Percentiles rank a stretch among this genome's conserved stretches.
phyloP scores from a whole-genome alignment of 805 yeast genomes.

The Kluyveromyces dobzhanskii region DNA sequence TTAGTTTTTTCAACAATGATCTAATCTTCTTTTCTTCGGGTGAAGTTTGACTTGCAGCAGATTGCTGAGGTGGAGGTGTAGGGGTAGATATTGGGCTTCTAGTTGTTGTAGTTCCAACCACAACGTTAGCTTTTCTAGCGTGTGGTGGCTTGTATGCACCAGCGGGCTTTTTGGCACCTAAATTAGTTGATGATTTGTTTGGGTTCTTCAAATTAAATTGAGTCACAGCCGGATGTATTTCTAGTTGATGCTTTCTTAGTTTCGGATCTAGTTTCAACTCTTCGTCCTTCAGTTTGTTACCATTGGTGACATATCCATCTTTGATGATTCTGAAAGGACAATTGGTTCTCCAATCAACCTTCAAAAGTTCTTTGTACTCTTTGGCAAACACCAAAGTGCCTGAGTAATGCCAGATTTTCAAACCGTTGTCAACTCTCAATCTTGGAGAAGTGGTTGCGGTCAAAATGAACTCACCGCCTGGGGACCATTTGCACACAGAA shows the following conservation, averaged over 20 bases:
- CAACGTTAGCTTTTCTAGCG: constrained; percentile 49
- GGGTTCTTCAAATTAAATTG: constrained; percentile 39
- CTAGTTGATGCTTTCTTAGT: constrained; percentile 39
- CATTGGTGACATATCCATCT: constrained; percentile 28
- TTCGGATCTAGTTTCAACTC: constrained; percentile 47
- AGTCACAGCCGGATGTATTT: constrained; percentile 62
- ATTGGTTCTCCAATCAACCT: constrained; percentile 76
- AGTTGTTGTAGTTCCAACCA: constrained; percentile 37
- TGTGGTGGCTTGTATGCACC: constrained; percentile 98
- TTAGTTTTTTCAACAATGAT: constrained; percentile 79
- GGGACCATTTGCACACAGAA: constrained; percentile 96
- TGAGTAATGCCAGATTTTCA: constrained; percentile 84
- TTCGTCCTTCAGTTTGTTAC: constrained; percentile 7
- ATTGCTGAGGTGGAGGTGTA: constrained; percentile 10
- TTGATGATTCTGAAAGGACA: constrained; percentile 22
- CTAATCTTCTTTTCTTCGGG: constrained; percentile 91
- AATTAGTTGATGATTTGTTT: constrained; percentile 20
- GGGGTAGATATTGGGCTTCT: constrained; percentile 36
- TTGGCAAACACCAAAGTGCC: constrained; percentile 73
- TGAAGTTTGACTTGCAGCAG: constrained; percentile 30
- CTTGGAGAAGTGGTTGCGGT: constrained; percentile 98
- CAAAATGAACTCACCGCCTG: constrained; percentile 86
- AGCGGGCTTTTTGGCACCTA: constrained; percentile 43
- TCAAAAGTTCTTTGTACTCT: constrained; percentile 73
- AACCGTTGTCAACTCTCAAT: constrained; percentile 92